Evolutionary conservation across 805 yeast species (phyloP), one percentile per base, ranked within the genome.

Genomic region (Cyberlindnera bimundalis): DNA sequence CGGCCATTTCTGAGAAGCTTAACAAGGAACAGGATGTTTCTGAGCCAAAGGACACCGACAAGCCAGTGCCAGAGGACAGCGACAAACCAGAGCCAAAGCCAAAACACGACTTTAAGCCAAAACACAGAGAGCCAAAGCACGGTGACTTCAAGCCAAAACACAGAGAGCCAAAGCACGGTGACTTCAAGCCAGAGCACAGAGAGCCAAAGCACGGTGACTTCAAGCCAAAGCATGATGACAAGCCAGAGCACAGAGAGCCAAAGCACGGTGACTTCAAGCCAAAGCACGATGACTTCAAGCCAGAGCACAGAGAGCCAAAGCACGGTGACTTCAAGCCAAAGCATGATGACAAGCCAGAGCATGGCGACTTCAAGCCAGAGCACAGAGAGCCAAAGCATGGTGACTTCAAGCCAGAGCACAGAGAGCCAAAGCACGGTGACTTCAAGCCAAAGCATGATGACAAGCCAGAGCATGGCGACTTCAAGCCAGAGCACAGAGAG

Each of bases 71-170:
- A 29, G 17, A 29, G 32, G n/a, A n/a, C n/a, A n/a, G n/a, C n/a
- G 21, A 29, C 32, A 17, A 29, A 20, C 20, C 32, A 16, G 20
- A 29, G 19, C 32, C 32, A 29, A 17, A 29, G 32, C n/a, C 19
- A 11, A 16, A 29, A n/a, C n/a, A n/a, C n/a, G n/a, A n/a, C n/a
- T n/a, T n/a, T n/a, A n/a, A n/a, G n/a, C n/a, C n/a, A n/a, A 10
- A 21, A 10, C 24, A 21, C 24, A 21, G 24, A 21, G 24, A 21
- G 24, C 24, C 24, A 21, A 25, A 28, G 18, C 8, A 27, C 23
- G 15, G 14, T 25, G 31, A 35, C 23, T 19, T 19, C 19, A 28
- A 35, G 38, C 9, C 33, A 24, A 21, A 25, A 25, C 32, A 29
- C 32, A 20, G 16, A 10, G 32, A 29, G n/a, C n/a, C 17, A 10